These are phyloP conservation scores for Talaromyces ruber DNA, from an alignment of 495 filamentous ascomycete species.

Conservation along the genomic window DNA sequence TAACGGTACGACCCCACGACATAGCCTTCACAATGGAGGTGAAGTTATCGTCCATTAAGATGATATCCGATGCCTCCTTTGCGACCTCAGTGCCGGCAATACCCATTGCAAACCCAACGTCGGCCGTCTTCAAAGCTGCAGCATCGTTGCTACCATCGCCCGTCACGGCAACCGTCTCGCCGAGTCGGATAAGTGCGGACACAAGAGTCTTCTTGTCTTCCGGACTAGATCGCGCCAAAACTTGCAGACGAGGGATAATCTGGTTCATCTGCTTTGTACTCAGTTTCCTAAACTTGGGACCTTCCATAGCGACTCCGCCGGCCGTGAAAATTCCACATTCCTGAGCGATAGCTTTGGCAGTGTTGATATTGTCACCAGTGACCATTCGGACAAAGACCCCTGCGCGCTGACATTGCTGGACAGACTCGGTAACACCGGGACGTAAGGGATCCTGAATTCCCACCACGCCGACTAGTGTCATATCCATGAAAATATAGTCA, in stretches of 20 bases:
- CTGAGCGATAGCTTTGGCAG: slow-evolving; percentile 75
- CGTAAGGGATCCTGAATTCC: slow-evolving; percentile 87
- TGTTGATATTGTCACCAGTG: slow-evolving; percentile 78
- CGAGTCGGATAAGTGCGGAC: slow-evolving; percentile 68
- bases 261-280: slow-evolving; percentile 55
- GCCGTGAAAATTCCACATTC: slow-evolving; percentile 75
- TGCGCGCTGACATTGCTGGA: slow-evolving; percentile 63
- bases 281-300: slow-evolving; percentile 69
- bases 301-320: slow-evolving; percentile 76
- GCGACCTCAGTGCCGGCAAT: slow-evolving; percentile 86
- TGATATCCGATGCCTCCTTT: slow-evolving; percentile 89
- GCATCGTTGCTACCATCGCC: slow-evolving; percentile 92
- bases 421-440: slow-evolving; percentile 65
- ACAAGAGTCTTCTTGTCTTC: slow-evolving; percentile 81
- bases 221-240: slow-evolving; percentile 77
- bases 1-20: slow-evolving; percentile 81
- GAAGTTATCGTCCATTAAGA: slow-evolving; percentile 92
- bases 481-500: slow-evolving; percentile 68
- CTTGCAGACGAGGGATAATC: slow-evolving; percentile 67
- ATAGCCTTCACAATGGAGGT: slow-evolving; percentile 82
- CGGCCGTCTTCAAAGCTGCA: slow-evolving; percentile 75
- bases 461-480: slow-evolving; percentile 70
- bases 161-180: slow-evolving; percentile 88
- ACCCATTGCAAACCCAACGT: slow-evolving; percentile 91
- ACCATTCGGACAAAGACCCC: slow-evolving; percentile 88